Evolutionary conservation across 1,284 basidiomycete species (phyloP), one percentile per base, ranked within the genome.

Genomic region (Boletus albobrunnescens): DNA sequence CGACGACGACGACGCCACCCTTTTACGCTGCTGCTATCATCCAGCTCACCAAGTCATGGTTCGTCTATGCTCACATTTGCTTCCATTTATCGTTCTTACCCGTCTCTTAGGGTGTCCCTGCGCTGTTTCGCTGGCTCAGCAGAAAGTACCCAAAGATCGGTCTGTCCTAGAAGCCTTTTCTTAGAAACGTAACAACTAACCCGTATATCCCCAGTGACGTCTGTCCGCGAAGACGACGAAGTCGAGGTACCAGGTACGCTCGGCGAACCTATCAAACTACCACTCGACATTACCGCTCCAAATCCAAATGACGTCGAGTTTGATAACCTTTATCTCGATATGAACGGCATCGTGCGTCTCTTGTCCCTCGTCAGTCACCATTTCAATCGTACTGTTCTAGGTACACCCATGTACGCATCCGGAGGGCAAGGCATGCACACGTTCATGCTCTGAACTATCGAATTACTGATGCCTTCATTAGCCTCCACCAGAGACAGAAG

Each of bases 331-430:
- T 99, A 99, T 67, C 75, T 98, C 55, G 87, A 93, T 60, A 93
- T 93, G 90, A 93, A 93, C 61, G 90, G 87, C 48, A 93, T 92
- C 63, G 91, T 81, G 50, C 73, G 71, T 68, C 63, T 47, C 24
- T 24, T 32, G 1, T 11, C 19, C 6, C 26, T 22, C 12, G 13
- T 37, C 31, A 11, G 47, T 41, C 19, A 3, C 40, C 9, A 23
- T 42, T 33, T 32, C 22, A 28, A 31, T 33, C 26, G 40, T 14
- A 3, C 17, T 26, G 1, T 36, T 38, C 13, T 52, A 90, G 87
- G 94, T 98, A 20, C 95, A 99, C 71, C 95, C 95, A 6, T 98
- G 95, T 81, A 98, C 95, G 0, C 95, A 98, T 67, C 95, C 95
- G 0, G 95, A 98, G 68, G 94, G 94, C 59, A 93, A 90, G 76